Evolutionary conservation across 2,329 filamentous ascomycete genomes (phyloP).

Genomic region (Cryphonectria radicalis): DNA sequence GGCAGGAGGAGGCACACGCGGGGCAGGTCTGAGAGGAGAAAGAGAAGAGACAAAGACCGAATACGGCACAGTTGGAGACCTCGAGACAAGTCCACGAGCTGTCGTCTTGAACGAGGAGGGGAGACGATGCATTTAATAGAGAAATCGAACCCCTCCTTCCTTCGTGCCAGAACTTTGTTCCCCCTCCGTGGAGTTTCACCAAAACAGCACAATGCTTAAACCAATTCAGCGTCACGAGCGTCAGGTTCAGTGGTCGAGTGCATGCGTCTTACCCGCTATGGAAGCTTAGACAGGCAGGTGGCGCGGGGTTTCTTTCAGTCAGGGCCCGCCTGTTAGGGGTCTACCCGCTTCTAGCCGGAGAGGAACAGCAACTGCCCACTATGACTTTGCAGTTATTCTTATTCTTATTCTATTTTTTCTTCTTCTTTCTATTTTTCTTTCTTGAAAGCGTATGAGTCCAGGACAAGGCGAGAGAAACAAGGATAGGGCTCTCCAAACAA

Average conservation of each 20-base stretch:
- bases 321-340: conserved; percentile 25
- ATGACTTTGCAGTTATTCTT: not conserved
- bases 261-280: not conserved
- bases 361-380: not conserved
- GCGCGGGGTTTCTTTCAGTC: conserved; percentile 9
- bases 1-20: conserved; percentile 10
- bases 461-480: not conserved
- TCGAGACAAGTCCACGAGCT: conserved; percentile 27
- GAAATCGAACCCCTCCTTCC: conserved; percentile 8
- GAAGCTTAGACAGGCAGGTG: conserved; percentile 25
- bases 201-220: conserved; percentile 8
- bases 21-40: conserved; percentile 10
- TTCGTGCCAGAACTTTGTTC: conserved; percentile 8
- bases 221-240: not conserved
- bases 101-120: conserved; percentile 23
- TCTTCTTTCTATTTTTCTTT: not conserved
- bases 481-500: not conserved
- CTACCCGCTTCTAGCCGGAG: conserved; percentile 16
- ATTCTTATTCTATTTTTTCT: not conserved
- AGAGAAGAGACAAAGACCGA: conserved; percentile 1
- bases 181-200: conserved; percentile 11
- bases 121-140: conserved; percentile 28
- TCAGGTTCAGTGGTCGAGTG: not conserved
- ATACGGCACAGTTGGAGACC: conserved; percentile 7
- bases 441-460: not conserved